Evolutionary conservation across 352 stramenopile species (phyloP).

Genomic region (Phytophthora vignae): DNA sequence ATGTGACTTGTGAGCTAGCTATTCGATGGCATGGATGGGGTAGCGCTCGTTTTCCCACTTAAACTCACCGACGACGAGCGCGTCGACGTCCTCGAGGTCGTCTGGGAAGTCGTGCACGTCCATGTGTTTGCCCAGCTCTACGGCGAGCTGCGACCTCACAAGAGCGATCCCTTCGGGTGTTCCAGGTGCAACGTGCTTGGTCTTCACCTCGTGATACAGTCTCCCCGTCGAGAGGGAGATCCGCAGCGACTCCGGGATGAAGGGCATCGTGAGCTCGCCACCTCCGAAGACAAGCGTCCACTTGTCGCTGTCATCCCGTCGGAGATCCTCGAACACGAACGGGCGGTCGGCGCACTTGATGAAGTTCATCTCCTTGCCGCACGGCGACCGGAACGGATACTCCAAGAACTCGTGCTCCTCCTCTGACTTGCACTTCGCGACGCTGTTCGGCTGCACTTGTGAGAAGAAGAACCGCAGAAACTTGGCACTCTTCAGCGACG

Average conservation of each 20-base stretch:
- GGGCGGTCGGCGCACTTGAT: constrained; percentile 87
- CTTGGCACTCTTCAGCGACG: constrained; percentile 83
- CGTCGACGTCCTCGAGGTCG: constrained; percentile 10
- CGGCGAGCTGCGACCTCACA: constrained; percentile 76
- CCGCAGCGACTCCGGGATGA: constrained; percentile 58
- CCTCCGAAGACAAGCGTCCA: constrained; percentile 67
- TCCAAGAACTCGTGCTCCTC: constrained; percentile 59
- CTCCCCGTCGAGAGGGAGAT: constrained; percentile 74
- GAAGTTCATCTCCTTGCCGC: constrained; percentile 88
- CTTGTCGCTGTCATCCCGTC: constrained; percentile 21
- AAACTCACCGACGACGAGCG: constrained; percentile 54
- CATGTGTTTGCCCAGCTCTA: constrained; percentile 72
- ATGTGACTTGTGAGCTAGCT: constrained; percentile 8
- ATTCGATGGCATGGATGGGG: constrained; percentile 56
- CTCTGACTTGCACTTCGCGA: constrained; percentile 18
- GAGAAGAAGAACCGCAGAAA: constrained; percentile 88
- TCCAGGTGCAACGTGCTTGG: constrained; percentile 49
- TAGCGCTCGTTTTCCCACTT: constrained; percentile 55
- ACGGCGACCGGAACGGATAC: constrained; percentile 78
- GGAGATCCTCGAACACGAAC: constrained; percentile 79
- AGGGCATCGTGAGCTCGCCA: constrained; percentile 63
- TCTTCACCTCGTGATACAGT: constrained; percentile 75
- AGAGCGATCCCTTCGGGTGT: constrained; percentile 54
- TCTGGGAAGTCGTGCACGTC: constrained; percentile 50
- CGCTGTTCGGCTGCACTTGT: constrained; percentile 57